These are phyloP conservation scores for Hysterangium stoloniferum DNA, from an alignment of 768 basidiomycete species.

Conservation along the genomic window DNA sequence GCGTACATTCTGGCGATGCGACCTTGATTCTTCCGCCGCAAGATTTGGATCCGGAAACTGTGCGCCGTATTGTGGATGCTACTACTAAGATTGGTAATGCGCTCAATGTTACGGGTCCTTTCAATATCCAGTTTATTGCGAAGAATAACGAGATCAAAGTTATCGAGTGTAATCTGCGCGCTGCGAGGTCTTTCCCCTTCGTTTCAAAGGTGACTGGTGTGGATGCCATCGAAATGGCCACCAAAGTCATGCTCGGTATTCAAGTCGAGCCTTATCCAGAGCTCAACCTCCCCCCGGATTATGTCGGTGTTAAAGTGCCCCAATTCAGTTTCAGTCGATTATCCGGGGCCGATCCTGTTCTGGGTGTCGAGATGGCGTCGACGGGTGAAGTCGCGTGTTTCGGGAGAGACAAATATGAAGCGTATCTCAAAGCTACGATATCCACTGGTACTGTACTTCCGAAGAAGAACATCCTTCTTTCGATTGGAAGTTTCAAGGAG, in stretches of 20 bases:
- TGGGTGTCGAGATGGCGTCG: constrained; percentile 99
- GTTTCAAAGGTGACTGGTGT: constrained; percentile 97
- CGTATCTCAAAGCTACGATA: constrained; percentile 94
- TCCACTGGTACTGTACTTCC: constrained; percentile 93
- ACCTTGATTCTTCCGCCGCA: constrained; percentile 98
- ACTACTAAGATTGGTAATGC: constrained; percentile 97
- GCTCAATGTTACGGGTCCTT: constrained; percentile 95
- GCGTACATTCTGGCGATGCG: constrained; percentile 97
- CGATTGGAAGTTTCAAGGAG: constrained; percentile 94
- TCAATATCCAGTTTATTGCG: constrained; percentile 99
- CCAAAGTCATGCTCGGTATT: constrained; percentile 93
- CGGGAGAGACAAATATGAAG: constrained; percentile 95
- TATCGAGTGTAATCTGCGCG: constrained; percentile 97
- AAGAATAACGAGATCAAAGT: constrained; percentile 99
- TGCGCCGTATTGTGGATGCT: constrained; percentile 92
- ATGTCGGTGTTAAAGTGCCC: constrained; percentile 99
- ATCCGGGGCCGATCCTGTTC: constrained; percentile 93
- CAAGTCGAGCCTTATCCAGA: constrained; percentile 90
- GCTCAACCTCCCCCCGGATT: constrained; percentile 77
- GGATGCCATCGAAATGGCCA: constrained; percentile 98
- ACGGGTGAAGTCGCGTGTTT: constrained; percentile 99
- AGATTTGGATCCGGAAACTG: constrained; percentile 94
- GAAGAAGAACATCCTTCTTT: constrained; percentile 96
- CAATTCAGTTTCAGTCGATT: constrained; percentile 98
- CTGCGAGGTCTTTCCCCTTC: constrained; percentile 97